Evolutionary conservation across 2,329 filamentous ascomycete species (phyloP), one percentile per base, ranked within the genome.

Genomic region (Aspergillus amoenus): DNA sequence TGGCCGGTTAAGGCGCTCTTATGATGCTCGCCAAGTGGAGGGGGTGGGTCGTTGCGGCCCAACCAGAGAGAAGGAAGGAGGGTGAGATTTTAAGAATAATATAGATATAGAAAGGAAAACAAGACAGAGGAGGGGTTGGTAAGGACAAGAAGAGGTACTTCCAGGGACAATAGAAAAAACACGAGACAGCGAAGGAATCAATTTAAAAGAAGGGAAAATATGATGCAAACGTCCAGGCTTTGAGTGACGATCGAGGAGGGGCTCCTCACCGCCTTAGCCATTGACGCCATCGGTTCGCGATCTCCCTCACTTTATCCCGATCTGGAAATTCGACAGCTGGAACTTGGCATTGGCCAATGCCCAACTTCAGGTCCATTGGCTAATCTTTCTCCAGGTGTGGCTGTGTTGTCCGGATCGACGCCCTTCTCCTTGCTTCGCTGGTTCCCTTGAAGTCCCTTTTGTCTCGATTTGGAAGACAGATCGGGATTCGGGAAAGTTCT

Each of bases 191-290:
- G 48, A 42, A 30, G 30, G 8, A 15, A 39, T 39, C 5, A 7
- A 24, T 37, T 37, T 37, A 18, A 5, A 5, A 9, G 27, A 17
- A 34, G 27, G 30, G 15, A 13, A 45, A 44, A 44, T 12, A 51
- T 51, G 48, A 50, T 50, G 48, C 48, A 51, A 43, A 43, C 22
- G 48, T 51, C 22, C n/a, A 34, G 37, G 32, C 27, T 24, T 32
- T 32, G 48, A 21, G 27, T 30, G 27, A 30, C 27, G 30, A 6
- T 37, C 34, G 34, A 37, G 34, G 42, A 55, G 52, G 52, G 44
- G 52, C 44, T 41, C 4, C n/a, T 55, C 52, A 55, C 53, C 53
- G 53, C 53, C 53, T 50, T 55, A 22, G 37, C 45, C 13, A 44
- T 44, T 52, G 50, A 52, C 40, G 50, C 37, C 21, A 42, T 55